These are phyloP conservation scores for Cryomyces minteri DNA, from an alignment of 495 filamentous ascomycete genomes.

Conservation along the genomic window DNA sequence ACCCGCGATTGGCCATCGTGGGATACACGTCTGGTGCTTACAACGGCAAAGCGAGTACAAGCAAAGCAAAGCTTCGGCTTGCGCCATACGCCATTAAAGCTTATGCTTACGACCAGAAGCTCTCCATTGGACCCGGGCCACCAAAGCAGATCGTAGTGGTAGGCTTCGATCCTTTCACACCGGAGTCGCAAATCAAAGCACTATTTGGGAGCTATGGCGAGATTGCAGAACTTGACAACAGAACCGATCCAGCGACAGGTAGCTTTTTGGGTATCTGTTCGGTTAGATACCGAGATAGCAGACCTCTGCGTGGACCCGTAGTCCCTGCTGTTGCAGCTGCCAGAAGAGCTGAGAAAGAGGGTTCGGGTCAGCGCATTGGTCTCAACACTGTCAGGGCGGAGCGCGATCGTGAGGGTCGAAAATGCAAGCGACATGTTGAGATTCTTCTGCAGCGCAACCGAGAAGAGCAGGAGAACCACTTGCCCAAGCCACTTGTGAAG, in stretches of 20 bases:
- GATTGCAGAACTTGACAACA: conserved; percentile 72
- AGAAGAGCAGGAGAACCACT: conserved; percentile 26
- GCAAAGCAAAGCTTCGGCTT: conserved; percentile 57
- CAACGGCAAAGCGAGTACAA: conserved; percentile 26
- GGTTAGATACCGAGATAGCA: conserved; percentile 68
- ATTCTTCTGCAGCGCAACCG: conserved; percentile 44
- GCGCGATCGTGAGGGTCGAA: conserved; percentile 69
- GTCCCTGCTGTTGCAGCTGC: conserved; percentile 50
- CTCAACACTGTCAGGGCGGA: conserved; percentile 58
- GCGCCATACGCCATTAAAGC: conserved; percentile 62
- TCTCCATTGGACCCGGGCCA: conserved; percentile 75
- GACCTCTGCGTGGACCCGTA: conserved; percentile 26
- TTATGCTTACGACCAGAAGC: conserved; percentile 58
- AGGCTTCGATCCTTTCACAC: conserved; percentile 80
- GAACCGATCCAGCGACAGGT: conserved; percentile 81
- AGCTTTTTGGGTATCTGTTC: conserved; percentile 84
- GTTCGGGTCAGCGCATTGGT: conserved; percentile 53
- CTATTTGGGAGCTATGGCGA: conserved; percentile 79
- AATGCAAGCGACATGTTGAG: conserved; percentile 55
- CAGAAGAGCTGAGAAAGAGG: conserved; percentile 50
- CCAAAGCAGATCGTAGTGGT: conserved; percentile 77
- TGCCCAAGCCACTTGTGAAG: conserved; percentile 2
- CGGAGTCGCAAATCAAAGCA: conserved; percentile 57
- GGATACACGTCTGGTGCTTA: conserved; percentile 30
- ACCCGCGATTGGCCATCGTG: conserved; percentile 54